Base-by-base conservation (phyloP, 202 grass and related monocot species). In the Schoenoplectus tabernaemontani region DNA sequence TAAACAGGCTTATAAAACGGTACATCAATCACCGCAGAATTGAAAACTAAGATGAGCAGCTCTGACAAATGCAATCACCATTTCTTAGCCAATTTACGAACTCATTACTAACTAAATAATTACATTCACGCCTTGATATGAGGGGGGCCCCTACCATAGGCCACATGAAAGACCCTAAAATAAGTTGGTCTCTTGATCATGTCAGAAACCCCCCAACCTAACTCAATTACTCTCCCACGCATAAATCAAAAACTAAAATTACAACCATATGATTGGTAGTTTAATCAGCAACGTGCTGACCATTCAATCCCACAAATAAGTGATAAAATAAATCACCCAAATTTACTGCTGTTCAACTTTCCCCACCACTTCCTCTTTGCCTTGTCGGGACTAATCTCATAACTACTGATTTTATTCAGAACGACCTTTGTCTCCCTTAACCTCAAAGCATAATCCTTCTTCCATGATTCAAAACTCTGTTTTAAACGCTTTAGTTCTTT, bases 291-390 rank as follows among this genome's bases (percentile, higher is more conserved):
- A 56, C 48, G 3, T 4, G 6, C 0, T 41, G 20, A 71, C 11
- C 33, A n/a, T 38, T 58, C 54, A 59, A 73, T 74, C 38, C 3
- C 20, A 82, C 39, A 82, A 54, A 15, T 28, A 47, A 74, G 24
- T 47, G 12, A 30, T 46, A 5, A 58, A 57, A 78, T 30, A 62
- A 23, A 54, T 94, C 92, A 95, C 0, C 85, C 88, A 64, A 82
- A 89, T 79, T 92, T 96, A 60, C 85, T 83, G 57, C 91, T 96
- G 42, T 93, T 99, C 77, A 92, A 78, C 83, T 88, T 89, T 4
- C 85, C 83, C 94, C 91, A 97, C 96, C 96, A 99, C 81, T 92
- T 95, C 63, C 83, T 82, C 67, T 93, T 96, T 64, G 64, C 83
- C 6, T 91, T 88, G 79, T 92, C 91, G 2, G 90, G 89, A 24